Evolutionary conservation across 768 basidiomycete species (phyloP).

Genomic region (Chalciporus piperatus): DNA sequence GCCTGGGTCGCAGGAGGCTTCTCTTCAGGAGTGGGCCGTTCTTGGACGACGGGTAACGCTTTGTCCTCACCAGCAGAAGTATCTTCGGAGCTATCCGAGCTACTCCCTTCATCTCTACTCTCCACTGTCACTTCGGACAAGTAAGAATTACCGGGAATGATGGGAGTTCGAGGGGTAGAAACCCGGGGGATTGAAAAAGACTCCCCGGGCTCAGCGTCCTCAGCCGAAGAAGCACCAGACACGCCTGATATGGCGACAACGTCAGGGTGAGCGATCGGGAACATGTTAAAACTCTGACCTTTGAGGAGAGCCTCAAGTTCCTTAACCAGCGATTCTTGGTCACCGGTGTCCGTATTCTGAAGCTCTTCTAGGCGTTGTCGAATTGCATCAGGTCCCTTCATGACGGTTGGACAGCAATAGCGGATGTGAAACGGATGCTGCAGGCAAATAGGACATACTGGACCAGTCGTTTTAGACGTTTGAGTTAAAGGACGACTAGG

Average conservation of each 20-base stretch:
- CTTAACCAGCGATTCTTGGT: slow-evolving; percentile 34
- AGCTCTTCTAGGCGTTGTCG: slow-evolving; percentile 46
- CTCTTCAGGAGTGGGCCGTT: neutral
- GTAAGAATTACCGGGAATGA: slow-evolving; percentile 31
- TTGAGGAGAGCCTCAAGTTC: slow-evolving; percentile 39
- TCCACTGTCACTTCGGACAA: slow-evolving; percentile 38
- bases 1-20: slow-evolving; percentile 9
- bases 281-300: slow-evolving; percentile 14
- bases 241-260: slow-evolving; percentile 5
- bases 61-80: slow-evolving; percentile 12
- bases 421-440: slow-evolving; percentile 44
- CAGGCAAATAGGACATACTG: slow-evolving; percentile 46
- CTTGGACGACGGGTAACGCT: neutral
- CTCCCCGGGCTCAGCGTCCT: slow-evolving; percentile 1
- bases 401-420: slow-evolving; percentile 48
- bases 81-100: slow-evolving; percentile 35
- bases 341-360: slow-evolving; percentile 20
- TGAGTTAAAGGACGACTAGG: neutral
- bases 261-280: slow-evolving; percentile 4
- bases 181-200: neutral
- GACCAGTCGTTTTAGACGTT: slow-evolving; percentile 3
- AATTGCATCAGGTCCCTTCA: slow-evolving; percentile 42
- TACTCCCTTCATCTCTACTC: slow-evolving; percentile 39
- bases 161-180: slow-evolving; percentile 13
- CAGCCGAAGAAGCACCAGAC: neutral